Base-by-base conservation (phyloP, 2,329 filamentous ascomycete genomes). In the Fusarium sp. region DNA sequence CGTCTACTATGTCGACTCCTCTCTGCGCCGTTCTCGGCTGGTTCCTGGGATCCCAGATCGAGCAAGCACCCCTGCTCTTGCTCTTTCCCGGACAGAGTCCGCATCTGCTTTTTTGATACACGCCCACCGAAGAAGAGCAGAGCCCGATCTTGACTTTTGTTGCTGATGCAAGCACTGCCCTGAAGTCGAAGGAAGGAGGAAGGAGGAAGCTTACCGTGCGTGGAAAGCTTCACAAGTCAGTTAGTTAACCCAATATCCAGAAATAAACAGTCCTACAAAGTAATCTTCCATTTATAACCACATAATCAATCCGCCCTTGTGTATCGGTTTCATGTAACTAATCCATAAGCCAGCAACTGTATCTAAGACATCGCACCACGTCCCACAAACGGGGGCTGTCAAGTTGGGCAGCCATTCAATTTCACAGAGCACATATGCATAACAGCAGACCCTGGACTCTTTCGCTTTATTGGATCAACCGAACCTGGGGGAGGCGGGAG, bases 1-100 rank as follows among this genome's bases (percentile, higher is more conserved):
- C 32, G 38, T 48, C 46, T 66, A 30, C 47, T 68, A 68, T 56
- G 28, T 43, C 42, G 48, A 68, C 65, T 49, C 65, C 65, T 60
- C 55, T 52, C 24, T 59, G 44, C 47, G 60, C 64, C 64, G 64
- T 65, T 67, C 64, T 67, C 64, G 64, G 65, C 58, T 67, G 60
- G 65, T 68, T 68, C 65, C 65, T 68, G 65, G 59, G 59, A 47
- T 47, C 42, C 43, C 21, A 65, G 64, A 67, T 65, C 64, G 48
- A 51, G 24, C 7, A 42, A 42, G 38, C 43, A 36, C 42, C 51
- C 56, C 42, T 60, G 56, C 20, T 32, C 47, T 32, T 50, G 46
- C 32, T 58, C 42, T 32, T 45, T 48, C 42, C 54, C 65, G 65
- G 65, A 52, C 64, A 67, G 64, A 67, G 53, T 67, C 65, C 65